Evolutionary conservation across 495 filamentous ascomycete species (phyloP).

Genomic region (Xylaria bambusicola): DNA sequence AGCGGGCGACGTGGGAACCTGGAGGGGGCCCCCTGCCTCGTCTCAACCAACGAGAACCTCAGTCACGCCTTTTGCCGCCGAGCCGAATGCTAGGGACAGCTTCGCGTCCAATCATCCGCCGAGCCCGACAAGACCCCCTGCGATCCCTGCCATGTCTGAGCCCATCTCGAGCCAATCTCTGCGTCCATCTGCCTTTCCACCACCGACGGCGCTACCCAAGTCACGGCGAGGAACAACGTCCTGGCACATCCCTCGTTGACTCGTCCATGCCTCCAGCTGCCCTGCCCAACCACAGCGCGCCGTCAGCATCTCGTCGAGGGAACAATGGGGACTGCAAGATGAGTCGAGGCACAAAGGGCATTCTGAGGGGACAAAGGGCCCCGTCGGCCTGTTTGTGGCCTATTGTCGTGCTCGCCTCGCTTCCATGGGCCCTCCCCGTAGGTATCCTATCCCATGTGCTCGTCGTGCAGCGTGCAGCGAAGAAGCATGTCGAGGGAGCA

Average conservation of each 20-base stretch:
- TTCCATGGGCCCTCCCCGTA: constrained; percentile 13
- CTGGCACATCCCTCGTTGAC: constrained; percentile 17
- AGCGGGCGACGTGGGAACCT: neutral
- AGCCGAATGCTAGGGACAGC: constrained; percentile 20
- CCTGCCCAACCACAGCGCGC: constrained; percentile 14
- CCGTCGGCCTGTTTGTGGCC: constrained; percentile 7
- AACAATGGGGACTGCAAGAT: constrained; percentile 11
- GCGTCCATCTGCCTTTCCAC: constrained; percentile 4
- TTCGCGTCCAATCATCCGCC: constrained; percentile 16
- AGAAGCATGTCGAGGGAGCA: constrained; percentile 13
- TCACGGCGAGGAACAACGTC: constrained; percentile 16
- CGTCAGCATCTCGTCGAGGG: constrained; percentile 13
- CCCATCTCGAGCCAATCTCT: constrained; percentile 20
- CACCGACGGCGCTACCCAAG: constrained; percentile 19
- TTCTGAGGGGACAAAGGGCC: neutral
- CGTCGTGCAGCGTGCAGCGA: constrained; percentile 11
- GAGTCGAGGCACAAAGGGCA: no score
- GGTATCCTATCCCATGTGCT: constrained; percentile 21
- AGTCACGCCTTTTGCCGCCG: constrained; percentile 22
- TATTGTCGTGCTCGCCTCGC: constrained; percentile 15
- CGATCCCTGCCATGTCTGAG: constrained; percentile 7
- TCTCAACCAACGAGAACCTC: constrained; percentile 13
- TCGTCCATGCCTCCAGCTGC: constrained; percentile 8
- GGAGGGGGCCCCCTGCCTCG: constrained; percentile 11
- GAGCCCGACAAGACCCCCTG: constrained; percentile 8